phyloP scores from a whole-genome alignment of 805 yeast species.

The Sugiyamaella qingdaonensis region DNA sequence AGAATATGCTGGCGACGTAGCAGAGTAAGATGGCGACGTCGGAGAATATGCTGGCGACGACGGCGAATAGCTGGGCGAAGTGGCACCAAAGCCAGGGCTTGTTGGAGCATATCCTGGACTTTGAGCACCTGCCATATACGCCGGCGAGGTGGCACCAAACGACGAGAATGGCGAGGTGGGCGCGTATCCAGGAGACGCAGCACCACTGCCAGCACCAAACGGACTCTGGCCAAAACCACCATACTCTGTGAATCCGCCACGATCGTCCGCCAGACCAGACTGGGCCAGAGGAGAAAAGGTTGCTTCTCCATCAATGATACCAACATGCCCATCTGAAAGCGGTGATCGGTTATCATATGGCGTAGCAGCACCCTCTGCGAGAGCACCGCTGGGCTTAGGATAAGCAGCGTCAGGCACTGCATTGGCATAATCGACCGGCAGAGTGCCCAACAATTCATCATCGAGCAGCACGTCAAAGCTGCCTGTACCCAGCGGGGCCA shows the following conservation, averaged over 20 bases:
- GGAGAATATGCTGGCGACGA: constrained; percentile 74
- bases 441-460: constrained; percentile 70
- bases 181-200: constrained; percentile 58
- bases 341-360: constrained; percentile 75
- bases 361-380: constrained; percentile 76
- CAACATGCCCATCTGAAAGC: constrained; percentile 29
- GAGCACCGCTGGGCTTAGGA: constrained; percentile 80
- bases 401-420: constrained; percentile 79
- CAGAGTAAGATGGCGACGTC: constrained; percentile 72
- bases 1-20: constrained; percentile 75
- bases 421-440: constrained; percentile 48
- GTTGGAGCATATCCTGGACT: constrained; percentile 70
- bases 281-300: constrained; percentile 86
- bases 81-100: constrained; percentile 58
- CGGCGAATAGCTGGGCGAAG: constrained; percentile 67
- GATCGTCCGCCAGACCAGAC: constrained; percentile 73
- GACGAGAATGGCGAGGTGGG: constrained; percentile 74
- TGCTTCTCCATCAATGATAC: constrained; percentile 55
- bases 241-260: constrained; percentile 85
- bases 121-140: constrained; percentile 36
- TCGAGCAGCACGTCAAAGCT: constrained; percentile 94
- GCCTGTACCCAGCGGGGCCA: constrained; percentile 99
- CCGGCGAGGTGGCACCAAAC: constrained; percentile 58
- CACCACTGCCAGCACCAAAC: constrained; percentile 36
- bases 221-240: constrained; percentile 66